phyloP scores from a whole-genome alignment of 2,329 filamentous ascomycete genomes.

The Sordariomycetes sp. region DNA sequence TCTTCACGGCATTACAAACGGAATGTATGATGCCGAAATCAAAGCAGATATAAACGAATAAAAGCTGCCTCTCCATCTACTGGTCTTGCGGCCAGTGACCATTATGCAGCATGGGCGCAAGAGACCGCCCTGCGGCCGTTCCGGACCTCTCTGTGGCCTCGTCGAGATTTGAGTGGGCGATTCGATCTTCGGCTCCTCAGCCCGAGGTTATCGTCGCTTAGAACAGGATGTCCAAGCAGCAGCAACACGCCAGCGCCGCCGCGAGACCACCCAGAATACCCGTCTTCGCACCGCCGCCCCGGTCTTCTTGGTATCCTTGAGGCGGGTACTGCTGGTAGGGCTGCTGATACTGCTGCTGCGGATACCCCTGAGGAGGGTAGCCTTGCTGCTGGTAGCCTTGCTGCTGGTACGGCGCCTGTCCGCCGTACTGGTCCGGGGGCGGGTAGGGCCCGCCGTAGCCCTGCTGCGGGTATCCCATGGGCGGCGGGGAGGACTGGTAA shows the following conservation, averaged over 20 bases:
- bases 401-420: slow-evolving; percentile 10
- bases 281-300: slow-evolving; percentile 19
- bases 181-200: no score
- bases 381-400: slow-evolving; percentile 12
- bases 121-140: no score
- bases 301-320: slow-evolving; percentile 16
- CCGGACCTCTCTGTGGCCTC: no score
- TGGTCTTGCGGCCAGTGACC: not conserved
- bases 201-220: slow-evolving; percentile 17
- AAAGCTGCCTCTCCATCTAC: not conserved
- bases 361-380: slow-evolving; percentile 22
- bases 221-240: slow-evolving; percentile 47
- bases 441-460: slow-evolving; percentile 22
- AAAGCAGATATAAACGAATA: not conserved
- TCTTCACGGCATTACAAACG: not conserved
- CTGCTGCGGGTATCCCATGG: slow-evolving; percentile 14
- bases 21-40: not conserved
- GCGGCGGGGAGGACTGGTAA: slow-evolving; percentile 12
- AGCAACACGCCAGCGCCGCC: slow-evolving; percentile 44
- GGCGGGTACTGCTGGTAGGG: slow-evolving; percentile 17
- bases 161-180: no score
- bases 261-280: slow-evolving; percentile 34
- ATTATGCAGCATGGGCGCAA: not conserved
- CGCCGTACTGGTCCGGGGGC: slow-evolving; percentile 22
- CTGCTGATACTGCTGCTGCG: slow-evolving; percentile 19